A percentile compares a stretch with the other conserved stretches of the same genome.
These are phyloP conservation scores for Alliaria petiolata DNA, from an alignment of 345 rosid species.

Conservation along the genomic window DNA sequence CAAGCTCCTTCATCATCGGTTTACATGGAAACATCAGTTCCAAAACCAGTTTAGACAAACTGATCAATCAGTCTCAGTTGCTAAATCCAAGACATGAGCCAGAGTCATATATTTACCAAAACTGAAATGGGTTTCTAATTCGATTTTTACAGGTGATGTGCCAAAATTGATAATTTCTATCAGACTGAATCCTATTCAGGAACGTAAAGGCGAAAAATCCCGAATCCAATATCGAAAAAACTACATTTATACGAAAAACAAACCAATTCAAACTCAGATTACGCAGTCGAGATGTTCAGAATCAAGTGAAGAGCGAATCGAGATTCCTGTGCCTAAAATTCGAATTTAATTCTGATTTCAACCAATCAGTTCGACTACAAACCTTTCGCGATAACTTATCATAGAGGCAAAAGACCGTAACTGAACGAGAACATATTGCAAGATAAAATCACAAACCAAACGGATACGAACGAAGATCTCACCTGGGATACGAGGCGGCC, in stretches of 20 bases:
- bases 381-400: not conserved
- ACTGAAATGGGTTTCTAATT: too few relatives aligned
- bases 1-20: not conserved
- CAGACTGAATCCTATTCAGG: too few relatives aligned
- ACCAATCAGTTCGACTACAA: not conserved
- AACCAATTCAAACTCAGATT: not conserved
- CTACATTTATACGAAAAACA: not conserved
- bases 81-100: not conserved
- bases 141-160: too few relatives aligned
- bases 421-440: not conserved
- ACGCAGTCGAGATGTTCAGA: not conserved
- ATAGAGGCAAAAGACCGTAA: not conserved
- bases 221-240: too few relatives aligned
- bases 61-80: not conserved
- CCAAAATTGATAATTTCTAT: too few relatives aligned
- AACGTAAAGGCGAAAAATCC: too few relatives aligned
- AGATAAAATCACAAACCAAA: not conserved
- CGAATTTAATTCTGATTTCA: not conserved
- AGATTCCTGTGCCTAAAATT: not conserved
- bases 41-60: not conserved
- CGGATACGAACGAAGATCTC: not conserved
- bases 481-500: conserved; percentile 6
- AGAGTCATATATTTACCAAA: not conserved
- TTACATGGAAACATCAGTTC: not conserved
- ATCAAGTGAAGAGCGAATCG: not conserved